Base-by-base conservation (phyloP, 352 stramenopile species). In the Elongisporangium anandrum region DNA sequence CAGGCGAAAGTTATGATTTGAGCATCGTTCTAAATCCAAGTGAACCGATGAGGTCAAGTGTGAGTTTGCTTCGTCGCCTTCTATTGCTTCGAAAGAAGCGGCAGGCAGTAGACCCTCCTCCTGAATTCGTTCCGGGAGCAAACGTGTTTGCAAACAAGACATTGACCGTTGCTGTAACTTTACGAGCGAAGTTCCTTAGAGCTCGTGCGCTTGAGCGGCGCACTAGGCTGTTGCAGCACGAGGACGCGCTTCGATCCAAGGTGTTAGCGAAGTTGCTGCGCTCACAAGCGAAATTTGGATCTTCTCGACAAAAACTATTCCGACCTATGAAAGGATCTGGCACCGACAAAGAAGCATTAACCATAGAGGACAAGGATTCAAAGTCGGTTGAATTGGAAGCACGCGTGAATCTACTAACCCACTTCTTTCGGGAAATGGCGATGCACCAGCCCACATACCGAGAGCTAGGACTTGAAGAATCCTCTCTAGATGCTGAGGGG, bases 381-480 rank as follows among this genome's bases (percentile, higher is more conserved):
- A 38, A 38, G 26, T 2, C 26, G 7, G 12, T 54, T 0, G 61
- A 73, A 9, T 50, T 72, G 2, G 57, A 73, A 22, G 56, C 59
- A 15, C 63, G 65, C 9, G 65, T 64, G 8, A 64, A 69, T 7
- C 22, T 69, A 0, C 26, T 88, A 20, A 62, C 65, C 8, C 69
- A 64, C 4, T 88, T 88, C 34, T 86, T 86, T 56, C 66, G 70
- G 17, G 75, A 85, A 8, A 88, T 86, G 73, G 78, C 75, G 12
- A 47, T 72, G 13, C 69, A 77, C 26, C 72, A 81, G 19, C 68
- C 62, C 6, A 62, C 53, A 5, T 53, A 63, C 20, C 51, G 65
- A 15, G 71, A 81, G 38, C 50, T 72, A 2, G 50, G 66, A 15
- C 21, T 65, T 12, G 54, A 50, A 5, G 21, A 60, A 7, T 45